Evolutionary conservation across 2,329 filamentous ascomycete genomes (phyloP), one percentile per base, ranked within the genome.

Genomic region (Aspergillaceae sp.): DNA sequence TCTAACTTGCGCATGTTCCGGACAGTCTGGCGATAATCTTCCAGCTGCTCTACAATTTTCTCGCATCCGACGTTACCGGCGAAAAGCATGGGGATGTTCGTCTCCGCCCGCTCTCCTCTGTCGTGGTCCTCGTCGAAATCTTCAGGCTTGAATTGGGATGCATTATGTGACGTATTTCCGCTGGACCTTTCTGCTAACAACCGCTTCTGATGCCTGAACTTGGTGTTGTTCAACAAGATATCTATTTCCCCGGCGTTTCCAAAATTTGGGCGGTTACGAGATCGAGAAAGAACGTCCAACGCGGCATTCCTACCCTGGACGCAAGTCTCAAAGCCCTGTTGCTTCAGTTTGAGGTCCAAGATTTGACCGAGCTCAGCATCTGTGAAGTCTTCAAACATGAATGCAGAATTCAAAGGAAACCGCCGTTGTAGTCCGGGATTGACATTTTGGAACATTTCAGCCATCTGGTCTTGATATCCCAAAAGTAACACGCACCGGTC

Each of bases 181-280:
- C 43, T 51, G 26, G 57, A 11, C 10, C n/a, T 40, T 10, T 29
- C 19, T 9, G 37, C 37, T 28, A 19, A 59, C 7, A 68, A 47
- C 27, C 77, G 67, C 45, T 69, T 64, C 48, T 79, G 75, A 49
- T 77, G 72, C 1, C 62, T 53, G 4, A 63, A 57, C 51, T 84
- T 85, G 1, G 82, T 77, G 1, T 61, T 59, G 42, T 78, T 72
- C 0, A 87, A 67, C 0, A 87, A 58, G n/a, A 77, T 84, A 41
- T 91, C 84, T 11, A 92, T 77, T 51, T 87, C 84, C 0, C 84
- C 79, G 0, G 79, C 84, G 54, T 91, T 90, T 1, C 86, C 80
- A 58, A 86, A 87, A 51, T 84, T 77, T 0, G 34, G 34, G 34
- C 78, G 72, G 51, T 83, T 83, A 0, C 83, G 76, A 1, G 77